Percentiles rank a stretch among this genome's conserved stretches.
Conservation (phyloP, 257 asterid species). For the Apocynum venetum region DNA sequence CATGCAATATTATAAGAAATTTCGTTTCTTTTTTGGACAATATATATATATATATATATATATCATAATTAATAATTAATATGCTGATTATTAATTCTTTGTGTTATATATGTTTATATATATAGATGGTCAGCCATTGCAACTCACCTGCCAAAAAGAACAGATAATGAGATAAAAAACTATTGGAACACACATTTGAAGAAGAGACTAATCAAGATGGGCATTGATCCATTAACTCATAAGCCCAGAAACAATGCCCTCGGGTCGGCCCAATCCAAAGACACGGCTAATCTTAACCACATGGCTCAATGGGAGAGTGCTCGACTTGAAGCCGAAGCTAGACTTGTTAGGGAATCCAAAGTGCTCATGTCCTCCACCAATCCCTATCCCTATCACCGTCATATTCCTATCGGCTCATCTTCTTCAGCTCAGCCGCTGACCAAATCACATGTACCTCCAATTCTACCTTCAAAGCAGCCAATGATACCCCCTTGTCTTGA, state of each 20-base stretch:
- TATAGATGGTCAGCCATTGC: conserved; percentile 34
- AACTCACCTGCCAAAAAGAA: conserved; percentile 17
- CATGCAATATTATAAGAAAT: too few species aligned
- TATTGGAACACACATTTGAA: neutral
- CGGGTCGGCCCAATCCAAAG: conserved; percentile 9
- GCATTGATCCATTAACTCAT: conserved; percentile 32
- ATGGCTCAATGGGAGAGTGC: conserved; percentile 43
- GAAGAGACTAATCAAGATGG: conserved; percentile 3
- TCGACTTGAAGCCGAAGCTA: conserved; percentile 34
- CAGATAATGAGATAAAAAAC: neutral
- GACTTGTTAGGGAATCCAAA: conserved; percentile 20
- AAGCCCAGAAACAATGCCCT: conserved; percentile 17
- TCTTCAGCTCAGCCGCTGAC: neutral
- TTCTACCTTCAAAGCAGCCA: neutral
- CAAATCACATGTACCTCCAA: neutral
- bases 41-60: too few species aligned
- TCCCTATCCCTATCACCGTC: neutral
- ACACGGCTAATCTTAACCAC: conserved; percentile 27
- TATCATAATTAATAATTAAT: too few species aligned
- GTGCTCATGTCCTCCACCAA: neutral
- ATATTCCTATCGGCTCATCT: neutral
- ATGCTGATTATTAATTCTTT: too few species aligned
- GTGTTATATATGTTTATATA: neutral
- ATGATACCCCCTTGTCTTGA: neutral
- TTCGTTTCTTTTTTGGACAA: neutral